Percentiles rank a stretch among this genome's conserved stretches.
Conservation (phyloP, 176 grass and related monocot species). For the Carex pumila region DNA sequence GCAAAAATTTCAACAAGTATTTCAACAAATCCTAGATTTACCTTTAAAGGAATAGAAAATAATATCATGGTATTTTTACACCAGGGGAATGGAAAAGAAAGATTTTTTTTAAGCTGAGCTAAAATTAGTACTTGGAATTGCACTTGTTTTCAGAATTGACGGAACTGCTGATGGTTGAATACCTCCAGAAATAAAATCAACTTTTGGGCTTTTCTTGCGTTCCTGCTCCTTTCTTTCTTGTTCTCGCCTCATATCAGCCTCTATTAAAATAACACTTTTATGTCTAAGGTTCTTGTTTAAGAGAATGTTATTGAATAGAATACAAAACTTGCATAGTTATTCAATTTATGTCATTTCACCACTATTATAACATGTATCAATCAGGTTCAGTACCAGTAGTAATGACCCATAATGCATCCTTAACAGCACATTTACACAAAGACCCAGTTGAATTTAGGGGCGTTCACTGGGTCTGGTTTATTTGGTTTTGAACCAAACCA, state of each 20-base stretch:
- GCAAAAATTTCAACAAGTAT: no score
- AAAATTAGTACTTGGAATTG: slow-evolving; percentile 39
- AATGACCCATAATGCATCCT: no score
- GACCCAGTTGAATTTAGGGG: no score
- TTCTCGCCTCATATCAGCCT: slow-evolving; percentile 88
- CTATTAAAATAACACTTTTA: slow-evolving; percentile 30
- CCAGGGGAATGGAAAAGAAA: neutral
- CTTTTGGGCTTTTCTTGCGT: slow-evolving; percentile 70
- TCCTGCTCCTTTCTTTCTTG: slow-evolving; percentile 80
- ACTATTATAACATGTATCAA: no score
- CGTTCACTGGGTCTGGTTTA: no score
- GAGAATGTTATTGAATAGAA: neutral
- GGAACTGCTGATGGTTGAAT: slow-evolving; percentile 36
- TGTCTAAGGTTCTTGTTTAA: neutral
- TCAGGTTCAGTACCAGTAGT: no score
- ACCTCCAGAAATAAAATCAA: slow-evolving; percentile 67
- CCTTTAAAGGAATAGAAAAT: neutral
- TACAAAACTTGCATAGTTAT: no score
- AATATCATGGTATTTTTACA: neutral
- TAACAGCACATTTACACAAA: no score
- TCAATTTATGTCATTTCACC: no score
- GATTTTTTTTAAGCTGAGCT: neutral
- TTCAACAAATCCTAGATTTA: no score
- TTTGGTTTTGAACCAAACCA: no score
- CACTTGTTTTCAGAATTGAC: slow-evolving; percentile 38